Evolutionary conservation across 106 monocot genomes (phyloP).

Genomic region (Dendrobium chrysotoxum): DNA sequence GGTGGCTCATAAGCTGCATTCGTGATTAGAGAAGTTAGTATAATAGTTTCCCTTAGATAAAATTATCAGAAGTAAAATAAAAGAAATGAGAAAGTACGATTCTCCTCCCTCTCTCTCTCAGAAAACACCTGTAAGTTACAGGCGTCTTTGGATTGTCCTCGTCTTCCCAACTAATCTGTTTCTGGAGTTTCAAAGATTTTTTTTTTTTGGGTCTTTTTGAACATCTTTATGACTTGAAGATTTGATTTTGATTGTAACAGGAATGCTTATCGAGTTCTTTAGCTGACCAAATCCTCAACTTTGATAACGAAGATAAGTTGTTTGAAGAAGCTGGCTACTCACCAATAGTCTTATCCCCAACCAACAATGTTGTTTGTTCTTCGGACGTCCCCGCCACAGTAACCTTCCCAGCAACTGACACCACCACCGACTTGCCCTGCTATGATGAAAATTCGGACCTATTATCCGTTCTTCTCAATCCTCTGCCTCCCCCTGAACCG

Average conservation of each 20-base stretch:
- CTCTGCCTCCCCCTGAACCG: slow-evolving; percentile 6
- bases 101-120: no score
- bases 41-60: no score
- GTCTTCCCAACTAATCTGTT: no score
- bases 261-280: slow-evolving; percentile 55
- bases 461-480: slow-evolving; percentile 36
- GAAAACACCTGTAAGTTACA: no score
- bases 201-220: neutral
- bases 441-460: slow-evolving; percentile 26
- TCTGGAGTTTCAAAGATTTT: no score
- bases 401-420: neutral
- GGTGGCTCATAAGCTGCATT: neutral
- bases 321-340: neutral
- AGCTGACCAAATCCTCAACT: slow-evolving; percentile 40
- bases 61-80: no score
- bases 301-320: slow-evolving; percentile 39
- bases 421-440: slow-evolving; percentile 14
- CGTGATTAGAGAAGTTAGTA: no score
- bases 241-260: slow-evolving; percentile 18
- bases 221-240: neutral
- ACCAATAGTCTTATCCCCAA: slow-evolving; percentile 20
- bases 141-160: no score
- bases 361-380: neutral
- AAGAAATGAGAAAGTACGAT: no score
- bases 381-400: neutral